Percentiles rank a stretch among this genome's conserved stretches.
phyloP scores from a whole-genome alignment of 805 yeast species.

The Wickerhamia fluorescens region DNA sequence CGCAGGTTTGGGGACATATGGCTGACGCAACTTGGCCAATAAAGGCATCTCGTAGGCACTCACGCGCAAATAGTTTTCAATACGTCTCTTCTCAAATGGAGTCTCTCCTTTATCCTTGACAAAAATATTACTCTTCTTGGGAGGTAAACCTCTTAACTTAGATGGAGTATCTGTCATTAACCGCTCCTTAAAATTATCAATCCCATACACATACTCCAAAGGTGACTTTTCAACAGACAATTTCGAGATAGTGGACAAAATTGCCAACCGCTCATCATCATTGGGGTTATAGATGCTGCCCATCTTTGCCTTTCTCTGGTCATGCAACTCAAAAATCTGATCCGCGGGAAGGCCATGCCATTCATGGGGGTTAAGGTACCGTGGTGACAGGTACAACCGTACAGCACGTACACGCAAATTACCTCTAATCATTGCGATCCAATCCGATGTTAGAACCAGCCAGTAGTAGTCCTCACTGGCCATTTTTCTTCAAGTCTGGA shows the following conservation, averaged over 20 bases:
- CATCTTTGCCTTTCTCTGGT: constrained; percentile 47
- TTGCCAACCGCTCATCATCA: constrained; percentile 64
- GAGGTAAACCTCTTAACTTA: constrained; percentile 30
- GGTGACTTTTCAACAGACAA: constrained; percentile 24
- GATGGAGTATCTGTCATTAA: constrained; percentile 36
- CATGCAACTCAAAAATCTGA: constrained; percentile 52
- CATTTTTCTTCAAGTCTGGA: no score
- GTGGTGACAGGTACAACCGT: constrained; percentile 2
- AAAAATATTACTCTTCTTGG: constrained; percentile 27
- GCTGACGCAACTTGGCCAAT: constrained; percentile 66
- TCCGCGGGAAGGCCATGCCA: constrained; percentile 69
- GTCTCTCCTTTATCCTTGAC: constrained; percentile 31
- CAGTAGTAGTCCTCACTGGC: no score
- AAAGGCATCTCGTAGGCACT: constrained; percentile 92
- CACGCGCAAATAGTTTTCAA: constrained; percentile 68
- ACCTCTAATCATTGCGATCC: no score
- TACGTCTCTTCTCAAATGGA: constrained; percentile 53
- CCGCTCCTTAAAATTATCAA: constrained; percentile 37
- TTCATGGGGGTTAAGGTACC: constrained; percentile 52
- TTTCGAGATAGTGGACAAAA: constrained; percentile 36
- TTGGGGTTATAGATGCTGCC: constrained; percentile 46
- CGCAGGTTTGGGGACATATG: constrained; percentile 45
- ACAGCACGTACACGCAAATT: constrained; percentile 1
- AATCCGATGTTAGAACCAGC: constrained; percentile 7
- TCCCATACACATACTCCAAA: constrained; percentile 33